Conservation (phyloP, 108 stramenopile species). For the Nitzschia putrida region DNA sequence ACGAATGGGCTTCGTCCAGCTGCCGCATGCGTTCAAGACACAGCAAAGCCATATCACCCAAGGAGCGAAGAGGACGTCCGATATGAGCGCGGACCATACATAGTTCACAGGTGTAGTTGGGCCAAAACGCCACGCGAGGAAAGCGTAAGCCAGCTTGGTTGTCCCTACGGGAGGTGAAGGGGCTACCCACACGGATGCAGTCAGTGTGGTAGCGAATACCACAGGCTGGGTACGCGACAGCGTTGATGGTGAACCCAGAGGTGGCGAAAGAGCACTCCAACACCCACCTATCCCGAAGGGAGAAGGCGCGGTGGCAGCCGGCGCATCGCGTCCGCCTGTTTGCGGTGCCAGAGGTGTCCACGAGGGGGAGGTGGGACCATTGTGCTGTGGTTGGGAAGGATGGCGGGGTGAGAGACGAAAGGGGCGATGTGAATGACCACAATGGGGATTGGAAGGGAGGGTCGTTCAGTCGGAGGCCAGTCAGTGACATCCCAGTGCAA, state of each 20-base stretch:
- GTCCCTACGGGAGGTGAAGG: not conserved
- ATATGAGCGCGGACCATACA: not conserved
- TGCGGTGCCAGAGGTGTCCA: not conserved
- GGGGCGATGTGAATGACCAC: not conserved
- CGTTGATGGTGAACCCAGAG: not conserved
- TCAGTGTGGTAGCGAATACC: not conserved
- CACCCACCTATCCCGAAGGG: not conserved
- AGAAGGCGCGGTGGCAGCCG: not conserved
- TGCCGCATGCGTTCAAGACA: not conserved
- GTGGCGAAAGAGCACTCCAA: not conserved
- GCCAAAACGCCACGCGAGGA: not conserved
- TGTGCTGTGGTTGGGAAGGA: too few species aligned
- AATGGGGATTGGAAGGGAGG: not conserved
- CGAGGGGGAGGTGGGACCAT: not conserved
- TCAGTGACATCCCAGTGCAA: not conserved
- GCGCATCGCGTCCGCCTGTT: not conserved
- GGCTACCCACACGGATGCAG: not conserved
- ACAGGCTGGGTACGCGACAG: not conserved
- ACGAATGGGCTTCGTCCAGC: not conserved
- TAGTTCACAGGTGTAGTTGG: not conserved
- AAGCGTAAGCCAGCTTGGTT: not conserved
- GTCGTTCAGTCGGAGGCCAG: not conserved
- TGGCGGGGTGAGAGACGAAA: not conserved
- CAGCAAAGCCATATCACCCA: not conserved
- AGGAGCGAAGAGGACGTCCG: not conserved